Conservation (phyloP, 768 basidiomycete species). For the Phanerochaete carnosa region DNA sequence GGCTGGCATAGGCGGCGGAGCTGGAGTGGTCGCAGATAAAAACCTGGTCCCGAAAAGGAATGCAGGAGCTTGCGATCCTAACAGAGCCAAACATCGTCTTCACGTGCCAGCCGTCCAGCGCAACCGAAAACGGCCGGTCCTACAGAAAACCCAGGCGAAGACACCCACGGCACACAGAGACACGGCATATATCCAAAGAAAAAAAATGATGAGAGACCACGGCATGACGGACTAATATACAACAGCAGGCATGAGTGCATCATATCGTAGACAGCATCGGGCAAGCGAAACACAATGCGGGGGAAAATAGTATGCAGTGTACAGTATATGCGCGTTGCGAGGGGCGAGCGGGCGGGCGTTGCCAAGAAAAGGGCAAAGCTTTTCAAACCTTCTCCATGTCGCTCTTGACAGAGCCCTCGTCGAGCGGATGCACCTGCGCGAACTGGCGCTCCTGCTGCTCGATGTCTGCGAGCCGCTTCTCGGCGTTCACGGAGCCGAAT, state of each 20-base stretch:
- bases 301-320: not conserved
- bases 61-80: not conserved
- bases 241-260: not conserved
- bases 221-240: not conserved
- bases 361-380: not conserved
- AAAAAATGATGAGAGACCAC: too few relatives aligned
- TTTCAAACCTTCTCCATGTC: conserved; percentile 5
- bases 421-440: not conserved
- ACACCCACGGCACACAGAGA: not conserved
- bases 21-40: too few relatives aligned
- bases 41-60: too few relatives aligned
- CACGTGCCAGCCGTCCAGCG: too few relatives aligned
- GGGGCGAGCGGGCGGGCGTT: not conserved
- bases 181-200: not conserved
- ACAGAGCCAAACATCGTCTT: not conserved
- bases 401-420: conserved; percentile 7
- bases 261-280: not conserved
- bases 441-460: conserved; percentile 36
- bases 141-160: too few relatives aligned
- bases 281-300: not conserved
- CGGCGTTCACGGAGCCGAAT: conserved; percentile 55
- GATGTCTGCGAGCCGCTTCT: conserved; percentile 53
- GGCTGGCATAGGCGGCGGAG: too few relatives aligned
- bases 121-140: too few relatives aligned
- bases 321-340: not conserved